Evolutionary conservation across 2,329 filamentous ascomycete species (phyloP).

Genomic region (Fusarium verticillioides): DNA sequence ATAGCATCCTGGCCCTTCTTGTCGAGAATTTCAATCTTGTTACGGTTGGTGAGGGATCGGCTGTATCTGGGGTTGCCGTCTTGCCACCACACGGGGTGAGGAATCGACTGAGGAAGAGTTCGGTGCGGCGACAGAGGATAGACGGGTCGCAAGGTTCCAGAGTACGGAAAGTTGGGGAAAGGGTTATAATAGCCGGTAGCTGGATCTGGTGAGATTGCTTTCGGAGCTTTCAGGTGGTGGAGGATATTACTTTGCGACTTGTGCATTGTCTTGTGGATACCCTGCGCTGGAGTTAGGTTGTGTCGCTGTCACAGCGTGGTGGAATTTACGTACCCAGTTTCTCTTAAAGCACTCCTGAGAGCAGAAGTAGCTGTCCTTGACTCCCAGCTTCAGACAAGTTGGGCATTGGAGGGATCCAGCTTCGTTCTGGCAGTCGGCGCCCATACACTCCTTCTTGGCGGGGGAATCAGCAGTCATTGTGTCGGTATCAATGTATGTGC

Average conservation of each 20-base stretch:
- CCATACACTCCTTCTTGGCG: constrained; percentile 77
- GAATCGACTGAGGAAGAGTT: constrained; percentile 81
- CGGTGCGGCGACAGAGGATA: constrained; percentile 83
- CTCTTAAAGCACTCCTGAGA: constrained; percentile 99
- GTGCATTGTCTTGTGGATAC: constrained; percentile 76
- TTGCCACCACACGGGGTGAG: constrained; percentile 86
- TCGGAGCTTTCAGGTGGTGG: constrained; percentile 78
- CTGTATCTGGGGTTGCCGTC: constrained; percentile 79
- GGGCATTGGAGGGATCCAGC: constrained; percentile 91
- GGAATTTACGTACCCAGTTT: constrained; percentile 81
- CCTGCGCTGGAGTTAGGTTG: constrained; percentile 59
- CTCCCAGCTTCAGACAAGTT: constrained; percentile 89
- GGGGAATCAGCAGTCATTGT: constrained; percentile 62
- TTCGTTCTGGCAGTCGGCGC: constrained; percentile 86
- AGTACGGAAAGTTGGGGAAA: constrained; percentile 87
- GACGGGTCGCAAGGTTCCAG: constrained; percentile 83
- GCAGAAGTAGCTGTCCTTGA: constrained; percentile 94
- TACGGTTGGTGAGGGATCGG: constrained; percentile 72
- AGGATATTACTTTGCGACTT: constrained; percentile 83
- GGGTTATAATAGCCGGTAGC: constrained; percentile 91
- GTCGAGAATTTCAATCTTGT: constrained; percentile 85
- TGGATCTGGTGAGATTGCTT: constrained; percentile 90
- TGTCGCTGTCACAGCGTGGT: constrained; percentile 24
- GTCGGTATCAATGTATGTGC: constrained; percentile 11
- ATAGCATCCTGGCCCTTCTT: constrained; percentile 86